Evolutionary conservation across 2,329 filamentous ascomycete genomes (phyloP).

Genomic region (Colletotrichum gigasporum): DNA sequence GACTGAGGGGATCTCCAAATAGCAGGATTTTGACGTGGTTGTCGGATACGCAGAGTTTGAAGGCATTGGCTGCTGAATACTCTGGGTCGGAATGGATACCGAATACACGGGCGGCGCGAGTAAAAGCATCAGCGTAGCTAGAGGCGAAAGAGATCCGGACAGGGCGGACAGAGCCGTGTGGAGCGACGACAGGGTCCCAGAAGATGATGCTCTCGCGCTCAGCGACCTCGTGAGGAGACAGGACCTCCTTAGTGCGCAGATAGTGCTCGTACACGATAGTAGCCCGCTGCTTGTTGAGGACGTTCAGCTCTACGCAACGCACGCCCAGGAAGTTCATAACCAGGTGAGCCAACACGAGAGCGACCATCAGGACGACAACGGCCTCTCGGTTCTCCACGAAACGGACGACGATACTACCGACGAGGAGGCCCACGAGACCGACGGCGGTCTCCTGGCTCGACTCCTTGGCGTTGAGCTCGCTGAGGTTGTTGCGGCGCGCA

Average conservation of each 20-base stretch:
- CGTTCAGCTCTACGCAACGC: conserved; percentile 82
- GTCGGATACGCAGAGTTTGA: neutral
- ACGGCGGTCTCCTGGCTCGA: conserved; percentile 96
- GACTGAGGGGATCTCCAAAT: neutral
- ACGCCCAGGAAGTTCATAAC: conserved; percentile 89
- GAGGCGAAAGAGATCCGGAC: conserved; percentile 51
- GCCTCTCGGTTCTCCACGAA: conserved; percentile 74
- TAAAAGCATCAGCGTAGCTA: conserved; percentile 48
- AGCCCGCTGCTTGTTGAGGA: conserved; percentile 86
- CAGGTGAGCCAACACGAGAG: conserved; percentile 80
- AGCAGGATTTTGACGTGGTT: conserved; percentile 21
- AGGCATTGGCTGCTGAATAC: neutral
- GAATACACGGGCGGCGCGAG: neutral
- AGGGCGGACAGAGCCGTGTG: conserved; percentile 35
- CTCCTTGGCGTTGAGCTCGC: conserved; percentile 94
- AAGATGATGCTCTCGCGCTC: conserved; percentile 70
- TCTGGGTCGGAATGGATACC: neutral
- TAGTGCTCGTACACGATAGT: conserved; percentile 77
- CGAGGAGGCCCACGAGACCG: conserved; percentile 86
- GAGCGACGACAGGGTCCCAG: conserved; percentile 43
- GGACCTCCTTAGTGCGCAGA: conserved; percentile 58
- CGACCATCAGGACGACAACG: conserved; percentile 78
- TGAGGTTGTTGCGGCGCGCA: conserved; percentile 85
- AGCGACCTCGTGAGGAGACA: conserved; percentile 74
- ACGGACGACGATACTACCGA: conserved; percentile 83